Percentiles rank a stretch among this genome's conserved stretches.
Conservation (phyloP, 2,329 filamentous ascomycete species). For the Elsinoe necatrix region DNA sequence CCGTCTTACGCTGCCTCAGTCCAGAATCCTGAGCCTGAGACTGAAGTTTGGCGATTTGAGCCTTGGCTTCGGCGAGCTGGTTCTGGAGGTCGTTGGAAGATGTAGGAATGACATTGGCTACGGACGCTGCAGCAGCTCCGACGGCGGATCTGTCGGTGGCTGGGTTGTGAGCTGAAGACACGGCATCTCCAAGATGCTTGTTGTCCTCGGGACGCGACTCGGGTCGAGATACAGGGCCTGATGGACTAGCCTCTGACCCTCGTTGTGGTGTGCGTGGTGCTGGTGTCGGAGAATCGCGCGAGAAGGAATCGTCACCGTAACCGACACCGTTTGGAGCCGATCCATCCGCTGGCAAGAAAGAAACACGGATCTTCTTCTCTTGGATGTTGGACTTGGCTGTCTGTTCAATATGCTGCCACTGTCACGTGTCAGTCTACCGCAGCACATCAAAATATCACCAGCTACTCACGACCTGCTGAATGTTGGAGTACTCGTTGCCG, state of each 20-base stretch:
- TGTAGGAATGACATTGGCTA: conserved; percentile 41
- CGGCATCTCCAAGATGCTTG: conserved; percentile 35
- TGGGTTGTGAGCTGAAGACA: conserved; percentile 34
- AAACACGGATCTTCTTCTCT: conserved; percentile 93
- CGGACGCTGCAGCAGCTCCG: conserved; percentile 40
- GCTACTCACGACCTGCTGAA: conserved; percentile 65
- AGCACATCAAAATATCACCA: neutral
- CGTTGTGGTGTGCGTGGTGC: conserved; percentile 42
- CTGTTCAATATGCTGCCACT: conserved; percentile 71
- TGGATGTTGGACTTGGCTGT: conserved; percentile 68
- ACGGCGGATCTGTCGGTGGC: conserved; percentile 32
- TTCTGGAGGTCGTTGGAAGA: conserved; percentile 57
- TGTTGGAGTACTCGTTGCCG: conserved; percentile 66
- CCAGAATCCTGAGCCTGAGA: conserved; percentile 58
- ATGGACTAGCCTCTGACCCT: conserved; percentile 23
- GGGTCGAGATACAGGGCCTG: conserved; percentile 31
- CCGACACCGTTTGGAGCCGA: conserved; percentile 25
- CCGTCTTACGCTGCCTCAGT: conserved; percentile 68
- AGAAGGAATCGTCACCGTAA: conserved; percentile 38
- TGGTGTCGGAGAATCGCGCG: conserved; percentile 43
- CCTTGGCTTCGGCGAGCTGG: conserved; percentile 67
- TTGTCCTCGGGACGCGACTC: conserved; percentile 33
- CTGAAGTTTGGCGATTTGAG: conserved; percentile 60
- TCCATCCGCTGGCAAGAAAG: conserved; percentile 63
- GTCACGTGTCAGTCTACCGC: conserved; percentile 18